Evolutionary conservation across 1,284 basidiomycete genomes (phyloP), one percentile per base, ranked within the genome.

Genomic region (Schizopora paradoxa): DNA sequence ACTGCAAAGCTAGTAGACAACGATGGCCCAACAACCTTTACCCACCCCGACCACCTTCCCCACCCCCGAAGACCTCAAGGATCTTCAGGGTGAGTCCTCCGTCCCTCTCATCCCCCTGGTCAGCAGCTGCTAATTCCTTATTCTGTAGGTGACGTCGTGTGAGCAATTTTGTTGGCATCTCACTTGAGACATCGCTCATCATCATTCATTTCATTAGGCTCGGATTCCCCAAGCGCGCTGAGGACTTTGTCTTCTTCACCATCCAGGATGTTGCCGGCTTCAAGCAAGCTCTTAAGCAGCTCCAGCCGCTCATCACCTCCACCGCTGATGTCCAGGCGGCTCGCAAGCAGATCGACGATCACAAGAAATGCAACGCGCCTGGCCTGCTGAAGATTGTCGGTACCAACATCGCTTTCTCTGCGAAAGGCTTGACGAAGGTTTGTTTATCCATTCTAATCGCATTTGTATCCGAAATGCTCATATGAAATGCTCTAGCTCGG

Each of bases 181-280:
- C n/a, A n/a, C n/a, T n/a, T n/a, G n/a, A n/a, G n/a, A n/a, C n/a
- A n/a, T n/a, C n/a, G n/a, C n/a, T n/a, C n/a, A n/a, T n/a, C n/a
- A n/a, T n/a, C n/a, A n/a, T n/a, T 31, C 28, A 31, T 31, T 10
- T 10, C 28, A 38, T 13, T 18, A n/a, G 49, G 26, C 45, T 51
- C 31, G 49, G 49, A 22, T 33, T 51, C 31, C 45, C 49, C 8
- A 66, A 65, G 55, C 54, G 53, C 22, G 46, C 47, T 13, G 59
- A 66, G 50, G 51, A 60, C 1, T 65, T 65, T 54, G 58, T 55
- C 45, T 66, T 66, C 57, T 66, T 64, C 48, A n/a, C 34, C 6
- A 61, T 66, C 39, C 50, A 51, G 13, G 48, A 65, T 39, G 51
- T 56, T 4, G 42, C 48, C 2, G 45, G 48, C 3, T 66, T 65